Base-by-base conservation (phyloP, 225 moss, liverwort and hornwort species). In the Sphagnum tenellum region DNA sequence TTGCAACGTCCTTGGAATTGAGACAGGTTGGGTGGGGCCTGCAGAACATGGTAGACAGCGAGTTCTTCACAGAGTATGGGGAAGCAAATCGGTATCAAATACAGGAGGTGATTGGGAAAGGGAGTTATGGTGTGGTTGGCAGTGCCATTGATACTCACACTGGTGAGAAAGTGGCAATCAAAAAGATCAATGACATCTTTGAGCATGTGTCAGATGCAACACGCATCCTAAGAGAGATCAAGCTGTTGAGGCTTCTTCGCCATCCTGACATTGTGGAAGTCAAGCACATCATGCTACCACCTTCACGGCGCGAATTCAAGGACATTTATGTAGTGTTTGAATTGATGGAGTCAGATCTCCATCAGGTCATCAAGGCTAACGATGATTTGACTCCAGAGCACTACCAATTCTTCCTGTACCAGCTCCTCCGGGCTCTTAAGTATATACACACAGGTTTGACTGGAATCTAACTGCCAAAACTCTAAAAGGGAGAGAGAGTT, bases 221-320 rank as follows among this genome's bases (percentile, higher is more conserved):
- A 57, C 93, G 98, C 62, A 98, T 98, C 67, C 80, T 98, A 65
- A 86, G 98, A 12, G 98, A 98, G 79, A 98, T 98, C 69, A 98
- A 98, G 69, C 93, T 98, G 45, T 81, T 98, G 54, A 89, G 98
- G 75, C 79, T 98, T 67, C 67, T 98, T 69, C 87, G 98, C 45
- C 98, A 98, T 71, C 98, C 98, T 55, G 98, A 98, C 86, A 98
- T 98, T 69, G 98, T 98, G 73, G 98, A 98, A 77, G 98, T 98
- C 49, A 98, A 98, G 68, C 98, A 98, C 64, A 98, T 98, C 54
- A 98, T 98, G 98, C 93, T 98, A 69, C 98, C 98, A 64, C 98
- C 98, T 54, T 98, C 98, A 47, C 86, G 98, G 70, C 90, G 98
- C 11, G 98, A 98, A 74, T 98, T 98, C 72, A 98, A 89, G 73